Percentiles rank a stretch among this genome's conserved stretches.
phyloP scores from a whole-genome alignment of 306 rosid genomes.

The Amphicarpaea edgeworthii region DNA sequence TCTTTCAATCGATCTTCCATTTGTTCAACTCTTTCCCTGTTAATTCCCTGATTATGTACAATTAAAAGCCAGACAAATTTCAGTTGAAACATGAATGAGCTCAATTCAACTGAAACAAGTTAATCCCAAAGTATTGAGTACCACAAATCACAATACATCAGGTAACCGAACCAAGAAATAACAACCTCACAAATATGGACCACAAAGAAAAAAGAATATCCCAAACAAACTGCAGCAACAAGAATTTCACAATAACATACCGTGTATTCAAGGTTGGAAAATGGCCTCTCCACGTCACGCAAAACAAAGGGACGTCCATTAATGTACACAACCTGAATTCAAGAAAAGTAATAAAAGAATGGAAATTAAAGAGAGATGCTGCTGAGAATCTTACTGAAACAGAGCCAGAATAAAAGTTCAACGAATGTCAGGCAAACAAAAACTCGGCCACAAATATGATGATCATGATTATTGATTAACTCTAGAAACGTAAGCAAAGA shows the following conservation, averaged over 20 bases:
- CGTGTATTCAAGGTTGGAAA: conserved; percentile 91
- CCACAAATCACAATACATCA: neutral
- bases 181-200: neutral
- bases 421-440: neutral
- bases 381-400: neutral
- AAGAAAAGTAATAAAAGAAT: conserved; percentile 32
- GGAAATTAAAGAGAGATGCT: neutral
- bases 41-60: conserved; percentile 70
- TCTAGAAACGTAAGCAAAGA: neutral
- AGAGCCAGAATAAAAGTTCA: neutral
- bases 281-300: conserved; percentile 93
- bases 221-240: neutral
- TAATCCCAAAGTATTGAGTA: conserved; percentile 6
- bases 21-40: conserved; percentile 86
- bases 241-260: conserved; percentile 38
- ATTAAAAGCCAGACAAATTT: conserved; percentile 12
- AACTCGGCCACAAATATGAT: neutral
- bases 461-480: neutral
- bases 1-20: conserved; percentile 89
- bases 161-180: neutral
- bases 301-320: conserved; percentile 91
- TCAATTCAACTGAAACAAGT: conserved; percentile 38
- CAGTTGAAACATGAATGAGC: conserved; percentile 18
- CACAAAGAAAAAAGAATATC: neutral
- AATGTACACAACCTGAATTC: conserved; percentile 80